Evolutionary conservation across 2,329 filamentous ascomycete species (phyloP), one percentile per base, ranked within the genome.

Genomic region (Aspergillus udagawae): DNA sequence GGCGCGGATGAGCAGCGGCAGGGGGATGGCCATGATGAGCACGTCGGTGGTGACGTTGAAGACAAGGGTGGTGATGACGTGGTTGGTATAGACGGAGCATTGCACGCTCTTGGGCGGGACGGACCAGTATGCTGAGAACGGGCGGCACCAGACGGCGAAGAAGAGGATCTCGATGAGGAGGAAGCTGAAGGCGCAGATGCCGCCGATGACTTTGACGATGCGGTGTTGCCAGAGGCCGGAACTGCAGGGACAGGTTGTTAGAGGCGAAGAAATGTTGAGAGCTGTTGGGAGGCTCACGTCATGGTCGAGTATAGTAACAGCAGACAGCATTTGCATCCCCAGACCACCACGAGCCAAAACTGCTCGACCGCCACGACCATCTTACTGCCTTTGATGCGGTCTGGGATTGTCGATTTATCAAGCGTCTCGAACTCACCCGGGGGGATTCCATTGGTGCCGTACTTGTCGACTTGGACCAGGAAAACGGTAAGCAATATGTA

Each of bases 321-420:
- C 14, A 85, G 65, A 51, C 81, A 83, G 1, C 75, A 75, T 62
- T 84, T 85, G 63, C 82, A 72, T 0, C 79, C 71, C 82, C 82
- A 85, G 3, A 80, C 75, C 1, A 77, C 79, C 1, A 77, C 69
- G 44, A 82, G 72, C 61, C 81, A 82, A 63, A 79, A 81, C 56
- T 83, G 76, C 60, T 84, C 82, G 14, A 80, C 77, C 0, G 80
- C 79, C 53, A 84, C 70, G 1, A 82, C 79, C 64, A 82, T 76
- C 62, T 83, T 83, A 63, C 80, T 83, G n/a, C 82, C 82, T 51
- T 74, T 78, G 4, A 81, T 70, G 14, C 80, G 78, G 28, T 65
- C 60, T 0, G 68, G 52, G n/a, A 77, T 73, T 7, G 79, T 76
- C 2, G 75, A 60, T 0, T 73, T 67, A 1, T 80, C 82, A 57